Evolutionary conservation across 1,284 basidiomycete species (phyloP), one percentile per base, ranked within the genome.

Genomic region (Microbotryomycetes sp.): DNA sequence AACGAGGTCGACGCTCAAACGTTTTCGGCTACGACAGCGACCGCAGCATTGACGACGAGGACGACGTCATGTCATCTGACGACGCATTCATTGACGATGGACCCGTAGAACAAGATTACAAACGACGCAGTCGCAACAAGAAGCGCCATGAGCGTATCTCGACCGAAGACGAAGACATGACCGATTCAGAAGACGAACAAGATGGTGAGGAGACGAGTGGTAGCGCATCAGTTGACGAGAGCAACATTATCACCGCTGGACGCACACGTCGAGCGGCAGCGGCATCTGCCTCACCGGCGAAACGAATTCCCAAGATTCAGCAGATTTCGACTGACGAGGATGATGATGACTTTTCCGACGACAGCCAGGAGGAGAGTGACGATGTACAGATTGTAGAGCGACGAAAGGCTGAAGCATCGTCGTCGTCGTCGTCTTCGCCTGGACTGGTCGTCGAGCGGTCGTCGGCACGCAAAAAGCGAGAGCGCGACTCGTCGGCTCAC

Each of bases 51-150:
- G 50, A 52, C n/a, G 50, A 52, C n/a, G 50, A 52, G 11, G 50
- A 52, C n/a, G n/a, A 26, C 3, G 26, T 29, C 9, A 52, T n/a
- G 4, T 52, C 50, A 24, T 18, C n/a, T 27, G 50, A 52, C 28
- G 50, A 52, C 13, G 50, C 50, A 18, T 52, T 52, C 50, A 52
- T 52, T n/a, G 50, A 52, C 28, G 50, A 52, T 28, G 50, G n/a
- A 29, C 24, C 23, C 7, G 28, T 52, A 24, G 26, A 6, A 13
- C 23, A 27, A 26, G 15, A 29, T n/a, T n/a, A n/a, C n/a, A n/a
- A n/a, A n/a, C 23, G 28, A 52, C 50, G 50, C n/a, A 52, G 26
- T 41, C 35, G 35, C 35, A 41, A 41, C 11, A 41, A 41, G 11
- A 41, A 18, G 11, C 9, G 35, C 35, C 9, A 41, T 41, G 11